Evolutionary conservation across 2,329 filamentous ascomycete genomes (phyloP), one percentile per base, ranked within the genome.

Genomic region (Colletotrichum sp.): DNA sequence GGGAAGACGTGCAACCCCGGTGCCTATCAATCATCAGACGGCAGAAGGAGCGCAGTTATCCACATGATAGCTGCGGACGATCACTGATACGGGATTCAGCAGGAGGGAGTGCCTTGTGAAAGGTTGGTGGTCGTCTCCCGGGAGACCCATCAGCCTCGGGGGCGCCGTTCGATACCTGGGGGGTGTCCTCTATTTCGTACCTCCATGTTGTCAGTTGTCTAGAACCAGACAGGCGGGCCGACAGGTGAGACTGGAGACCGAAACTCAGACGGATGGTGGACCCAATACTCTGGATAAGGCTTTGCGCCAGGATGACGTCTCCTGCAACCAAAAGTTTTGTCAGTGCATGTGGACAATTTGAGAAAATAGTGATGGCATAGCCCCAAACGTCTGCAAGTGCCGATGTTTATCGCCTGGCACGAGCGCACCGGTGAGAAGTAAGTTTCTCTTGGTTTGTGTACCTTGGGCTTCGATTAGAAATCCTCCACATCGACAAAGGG

Each of bases 1-100:
- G 73, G 70, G 70, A 73, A 73, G 64, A 73, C 64, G 64, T 69
- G 73, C 64, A 73, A 68, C 58, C 70, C 70, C 32, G 64, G 73
- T 34, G 70, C 56, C 32, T 64, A 75, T 73, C 64, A 73, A 67
- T 34, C 26, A 30, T 64, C 28, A 48, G 26, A 52, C 34, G 58
- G 56, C 43, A 38, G 58, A 18, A 38, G 21, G n/a, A 32, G n/a
- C 24, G 16, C 52, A 18, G 30, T 30, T 66, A 66, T 28, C 66
- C 66, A 73, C 66, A 56, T 58, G 43, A 21, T 34, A 48, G 66
- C n/a, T 64, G 21, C 38, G 32, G 55, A 26, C 43, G 43, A 48
- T 48, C 43, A 21, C 43, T 28, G 69, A 48, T 56, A 64, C 64
- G 32, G 30, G 15, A 62, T 32, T 28, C 36, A 34, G n/a, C 43